A percentile compares a stretch with the other conserved stretches of the same genome.
These are phyloP conservation scores for Geotrichum candidum DNA, from an alignment of 1,139 yeast genomes.

Conservation along the genomic window DNA sequence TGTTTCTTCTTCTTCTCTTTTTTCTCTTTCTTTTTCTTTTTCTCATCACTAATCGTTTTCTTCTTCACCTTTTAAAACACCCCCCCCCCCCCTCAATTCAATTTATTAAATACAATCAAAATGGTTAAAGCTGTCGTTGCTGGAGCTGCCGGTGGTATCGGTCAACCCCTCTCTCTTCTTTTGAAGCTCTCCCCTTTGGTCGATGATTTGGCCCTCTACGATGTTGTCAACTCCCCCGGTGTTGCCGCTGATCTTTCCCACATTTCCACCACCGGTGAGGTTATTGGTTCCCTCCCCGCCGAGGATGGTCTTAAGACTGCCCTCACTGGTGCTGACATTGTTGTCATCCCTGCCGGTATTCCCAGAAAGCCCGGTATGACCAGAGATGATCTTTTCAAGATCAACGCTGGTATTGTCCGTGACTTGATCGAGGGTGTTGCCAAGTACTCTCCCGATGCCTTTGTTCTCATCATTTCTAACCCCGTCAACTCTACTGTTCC, in stretches of 20 bases:
- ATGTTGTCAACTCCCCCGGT: slow-evolving; percentile 70
- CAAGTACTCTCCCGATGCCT: slow-evolving; percentile 64
- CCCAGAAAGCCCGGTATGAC: slow-evolving; percentile 99
- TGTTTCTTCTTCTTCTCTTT: not conserved
- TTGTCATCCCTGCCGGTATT: slow-evolving; percentile 92
- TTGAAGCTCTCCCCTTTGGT: slow-evolving; percentile 59
- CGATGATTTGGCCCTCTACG: slow-evolving; percentile 69
- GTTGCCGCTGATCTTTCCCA: slow-evolving; percentile 90
- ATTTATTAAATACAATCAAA: slow-evolving; percentile 12
- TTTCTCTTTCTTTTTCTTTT: not conserved
- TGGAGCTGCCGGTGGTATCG: slow-evolving; percentile 55
- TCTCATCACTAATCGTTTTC: not conserved
- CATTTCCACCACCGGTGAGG: slow-evolving; percentile 73
- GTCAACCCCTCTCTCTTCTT: slow-evolving; percentile 60
- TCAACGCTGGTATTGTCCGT: slow-evolving; percentile 85
- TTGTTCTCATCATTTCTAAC: slow-evolving; percentile 76
- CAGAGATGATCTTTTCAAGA: slow-evolving; percentile 88
- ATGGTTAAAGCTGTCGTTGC: slow-evolving; percentile 36
- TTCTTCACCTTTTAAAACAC: not conserved
- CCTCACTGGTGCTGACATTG: slow-evolving; percentile 64
- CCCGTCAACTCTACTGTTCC: slow-evolving; percentile 97
- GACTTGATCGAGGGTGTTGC: slow-evolving; percentile 80
- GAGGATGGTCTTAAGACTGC: slow-evolving; percentile 60
- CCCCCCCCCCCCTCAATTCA: not conserved
- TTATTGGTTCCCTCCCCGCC: slow-evolving; percentile 57